Conservation (phyloP, 2,329 filamentous ascomycete species). For the Colletotrichum zoysiae region DNA sequence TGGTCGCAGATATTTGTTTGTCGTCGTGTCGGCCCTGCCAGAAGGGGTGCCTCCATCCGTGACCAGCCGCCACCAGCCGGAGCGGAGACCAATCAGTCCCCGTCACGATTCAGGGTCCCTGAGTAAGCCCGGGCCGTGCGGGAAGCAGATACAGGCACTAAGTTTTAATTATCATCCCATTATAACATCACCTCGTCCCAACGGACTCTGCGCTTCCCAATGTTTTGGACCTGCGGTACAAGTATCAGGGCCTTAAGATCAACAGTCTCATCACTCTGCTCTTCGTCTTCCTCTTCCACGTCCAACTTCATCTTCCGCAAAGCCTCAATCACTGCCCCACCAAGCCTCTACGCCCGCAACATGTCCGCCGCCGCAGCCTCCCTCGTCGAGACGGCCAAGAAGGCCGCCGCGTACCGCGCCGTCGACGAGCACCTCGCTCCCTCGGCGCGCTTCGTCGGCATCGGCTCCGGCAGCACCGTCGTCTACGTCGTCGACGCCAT, state of each 20-base stretch:
- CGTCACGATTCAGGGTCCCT: conserved; percentile 31
- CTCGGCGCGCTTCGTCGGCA: conserved; percentile 76
- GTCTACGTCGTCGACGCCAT: conserved; percentile 90
- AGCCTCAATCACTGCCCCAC: neutral
- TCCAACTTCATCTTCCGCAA: conserved; percentile 4
- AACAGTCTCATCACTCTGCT: conserved; percentile 19
- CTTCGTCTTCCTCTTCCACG: neutral
- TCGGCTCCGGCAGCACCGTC: conserved; percentile 85
- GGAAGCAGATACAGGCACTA: neutral
- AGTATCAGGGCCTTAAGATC: conserved; percentile 27
- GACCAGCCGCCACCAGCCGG: conserved; percentile 7
- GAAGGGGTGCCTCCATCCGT: neutral
- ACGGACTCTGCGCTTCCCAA: conserved; percentile 22
- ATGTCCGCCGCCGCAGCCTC: conserved; percentile 54
- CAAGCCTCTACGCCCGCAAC: conserved; percentile 41
- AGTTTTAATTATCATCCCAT: conserved; percentile 38
- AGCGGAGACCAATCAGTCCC: conserved; percentile 15
- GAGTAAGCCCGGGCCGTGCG: conserved; percentile 33
- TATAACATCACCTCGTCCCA: conserved; percentile 32
- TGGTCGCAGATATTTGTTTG: neutral
- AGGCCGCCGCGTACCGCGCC: conserved; percentile 78
- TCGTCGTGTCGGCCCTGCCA: neutral
- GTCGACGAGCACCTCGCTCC: conserved; percentile 78
- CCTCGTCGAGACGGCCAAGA: conserved; percentile 79
- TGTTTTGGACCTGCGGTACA: conserved; percentile 26